Percentiles rank a stretch among this genome's conserved stretches.
phyloP scores from a whole-genome alignment of 176 grass and related monocot genomes.

The Oryza coarctata region DNA sequence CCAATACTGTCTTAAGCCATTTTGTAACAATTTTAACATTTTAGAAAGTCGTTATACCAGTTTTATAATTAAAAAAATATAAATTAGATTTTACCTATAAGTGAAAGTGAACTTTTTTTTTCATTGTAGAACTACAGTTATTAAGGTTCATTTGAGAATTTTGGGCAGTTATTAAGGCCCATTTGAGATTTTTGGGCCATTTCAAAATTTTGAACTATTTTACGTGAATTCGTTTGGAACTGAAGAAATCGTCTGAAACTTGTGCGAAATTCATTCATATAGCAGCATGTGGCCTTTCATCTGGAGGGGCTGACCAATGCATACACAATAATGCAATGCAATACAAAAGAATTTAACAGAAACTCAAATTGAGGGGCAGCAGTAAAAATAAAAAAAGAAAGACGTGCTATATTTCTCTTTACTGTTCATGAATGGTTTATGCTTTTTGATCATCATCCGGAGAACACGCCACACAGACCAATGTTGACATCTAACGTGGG shows the following conservation, averaged over 20 bases:
- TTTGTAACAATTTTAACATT: no score
- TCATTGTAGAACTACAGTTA: no score
- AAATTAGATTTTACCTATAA: no score
- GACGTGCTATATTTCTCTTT: slow-evolving; percentile 36
- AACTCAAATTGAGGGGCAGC: background rate
- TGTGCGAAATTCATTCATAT: background rate
- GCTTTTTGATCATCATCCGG: slow-evolving; percentile 16
- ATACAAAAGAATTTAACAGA: background rate
- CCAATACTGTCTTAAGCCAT: no score
- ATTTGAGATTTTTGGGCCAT: background rate
- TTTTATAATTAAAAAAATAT: no score
- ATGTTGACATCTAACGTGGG: background rate
- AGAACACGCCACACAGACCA: background rate
- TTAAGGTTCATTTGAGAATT: no score
- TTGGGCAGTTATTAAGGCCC: no score
- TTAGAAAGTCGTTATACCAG: no score
- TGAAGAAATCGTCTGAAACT: background rate
- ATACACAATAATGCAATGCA: background rate
- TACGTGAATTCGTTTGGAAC: background rate
- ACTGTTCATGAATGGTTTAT: slow-evolving; percentile 21
- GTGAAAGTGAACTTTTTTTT: no score
- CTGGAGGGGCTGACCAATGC: background rate
- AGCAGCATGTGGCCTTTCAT: background rate
- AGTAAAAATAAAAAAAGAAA: background rate
- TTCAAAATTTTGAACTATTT: background rate